Percentiles rank a stretch among this genome's conserved stretches.
phyloP scores from a whole-genome alignment of 1,284 basidiomycete genomes.

The Malassezia japonica region DNA sequence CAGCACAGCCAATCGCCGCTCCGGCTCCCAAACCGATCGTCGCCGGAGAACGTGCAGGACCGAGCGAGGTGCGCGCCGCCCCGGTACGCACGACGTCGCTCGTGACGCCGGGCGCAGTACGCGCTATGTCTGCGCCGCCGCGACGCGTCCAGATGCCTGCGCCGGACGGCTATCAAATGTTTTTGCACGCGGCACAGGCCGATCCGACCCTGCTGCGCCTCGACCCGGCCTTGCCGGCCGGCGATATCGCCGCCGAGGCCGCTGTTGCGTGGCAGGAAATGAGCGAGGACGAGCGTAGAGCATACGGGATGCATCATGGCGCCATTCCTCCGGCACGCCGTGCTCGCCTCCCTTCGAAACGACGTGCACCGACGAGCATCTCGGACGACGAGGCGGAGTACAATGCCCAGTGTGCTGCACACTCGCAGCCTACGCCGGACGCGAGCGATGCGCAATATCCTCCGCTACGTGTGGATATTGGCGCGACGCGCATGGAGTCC shows the following conservation, averaged over 20 bases:
- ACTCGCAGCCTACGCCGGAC: not conserved
- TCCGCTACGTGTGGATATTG: slow-evolving; percentile 14
- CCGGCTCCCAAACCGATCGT: no score
- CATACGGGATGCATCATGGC: not conserved
- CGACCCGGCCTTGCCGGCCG: not conserved
- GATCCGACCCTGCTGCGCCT: slow-evolving; percentile 5
- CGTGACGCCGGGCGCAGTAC: not conserved
- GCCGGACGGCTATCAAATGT: not conserved
- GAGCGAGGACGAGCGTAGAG: not conserved
- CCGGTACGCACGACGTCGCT: not conserved
- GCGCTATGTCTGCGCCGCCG: not conserved
- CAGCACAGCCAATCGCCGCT: no score
- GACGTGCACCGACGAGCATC: slow-evolving; percentile 5
- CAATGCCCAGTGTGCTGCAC: slow-evolving; percentile 11
- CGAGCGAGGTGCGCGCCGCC: not conserved
- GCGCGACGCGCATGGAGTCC: slow-evolving; percentile 16
- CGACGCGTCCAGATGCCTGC: not conserved
- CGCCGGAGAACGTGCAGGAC: no score
- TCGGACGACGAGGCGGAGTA: slow-evolving; percentile 19
- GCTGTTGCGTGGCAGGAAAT: slow-evolving; percentile 5
- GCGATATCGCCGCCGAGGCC: not conserved
- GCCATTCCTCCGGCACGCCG: not conserved
- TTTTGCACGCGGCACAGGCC: slow-evolving; percentile 6
- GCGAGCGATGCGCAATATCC: not conserved
- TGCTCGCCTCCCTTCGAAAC: not conserved